A percentile compares a stretch with the other conserved stretches of the same genome.
Evolutionary conservation across 352 stramenopile species (phyloP).

Genomic region (Phytophthora kernoviae): DNA sequence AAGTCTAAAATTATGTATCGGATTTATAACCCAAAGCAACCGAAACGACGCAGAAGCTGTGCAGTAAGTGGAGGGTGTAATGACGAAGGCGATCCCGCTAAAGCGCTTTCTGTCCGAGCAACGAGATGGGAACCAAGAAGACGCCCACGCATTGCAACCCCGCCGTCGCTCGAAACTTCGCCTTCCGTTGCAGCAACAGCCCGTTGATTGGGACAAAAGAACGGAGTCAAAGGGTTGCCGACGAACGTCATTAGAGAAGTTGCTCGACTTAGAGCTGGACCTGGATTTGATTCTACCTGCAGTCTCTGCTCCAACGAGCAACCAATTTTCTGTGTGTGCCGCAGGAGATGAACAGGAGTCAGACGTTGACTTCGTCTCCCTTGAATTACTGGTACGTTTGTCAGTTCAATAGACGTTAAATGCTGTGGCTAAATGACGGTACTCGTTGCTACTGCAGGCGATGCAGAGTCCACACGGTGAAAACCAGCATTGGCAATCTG

Average conservation of each 20-base stretch:
- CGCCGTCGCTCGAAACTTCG: slow-evolving; percentile 12
- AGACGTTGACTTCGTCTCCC: slow-evolving; percentile 37
- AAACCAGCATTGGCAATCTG: slow-evolving; percentile 52
- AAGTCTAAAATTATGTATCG: background rate
- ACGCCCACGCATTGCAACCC: slow-evolving; percentile 9
- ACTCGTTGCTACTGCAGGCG: slow-evolving; percentile 39
- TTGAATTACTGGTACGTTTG: slow-evolving; percentile 60
- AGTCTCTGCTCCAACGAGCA: slow-evolving; percentile 24
- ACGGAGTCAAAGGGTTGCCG: background rate
- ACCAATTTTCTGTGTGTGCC: slow-evolving; percentile 20
- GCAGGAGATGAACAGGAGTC: slow-evolving; percentile 17
- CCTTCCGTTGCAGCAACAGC: slow-evolving; percentile 23
- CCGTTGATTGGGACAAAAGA: slow-evolving; percentile 12
- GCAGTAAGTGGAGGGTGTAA: slow-evolving; percentile 5
- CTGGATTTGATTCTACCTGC: slow-evolving; percentile 41
- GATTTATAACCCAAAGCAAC: slow-evolving; percentile 11
- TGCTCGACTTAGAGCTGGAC: slow-evolving; percentile 61
- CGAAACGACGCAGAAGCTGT: slow-evolving; percentile 22
- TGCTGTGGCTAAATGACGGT: slow-evolving; percentile 1
- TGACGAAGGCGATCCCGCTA: slow-evolving; percentile 26
- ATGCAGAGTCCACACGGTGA: slow-evolving; percentile 74
- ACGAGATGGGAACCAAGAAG: slow-evolving; percentile 37
- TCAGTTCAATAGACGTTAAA: background rate
- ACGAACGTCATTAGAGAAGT: slow-evolving; percentile 41
- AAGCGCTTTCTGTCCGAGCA: slow-evolving; percentile 9